Percentiles rank a stretch among this genome's conserved stretches.
phyloP scores from a whole-genome alignment of 768 basidiomycete genomes.

The Rhizopogon rudus region DNA sequence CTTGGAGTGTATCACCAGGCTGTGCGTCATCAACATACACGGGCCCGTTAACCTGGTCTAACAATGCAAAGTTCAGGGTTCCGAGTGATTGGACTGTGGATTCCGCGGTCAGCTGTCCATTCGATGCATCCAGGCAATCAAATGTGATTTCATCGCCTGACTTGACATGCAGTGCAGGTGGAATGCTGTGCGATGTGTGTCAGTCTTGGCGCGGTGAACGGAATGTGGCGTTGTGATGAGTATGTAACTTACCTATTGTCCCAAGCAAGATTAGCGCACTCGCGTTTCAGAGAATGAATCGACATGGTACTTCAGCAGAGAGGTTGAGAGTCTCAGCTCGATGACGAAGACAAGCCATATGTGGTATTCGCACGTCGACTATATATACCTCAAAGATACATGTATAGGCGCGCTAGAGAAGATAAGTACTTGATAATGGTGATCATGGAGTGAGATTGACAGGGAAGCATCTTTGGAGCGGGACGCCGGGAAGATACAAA shows the following conservation, averaged over 20 bases:
- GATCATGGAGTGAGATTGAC: no score
- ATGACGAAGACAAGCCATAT: neutral
- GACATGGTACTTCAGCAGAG: slow-evolving; percentile 26
- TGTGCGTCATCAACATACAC: slow-evolving; percentile 46
- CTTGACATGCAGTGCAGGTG: slow-evolving; percentile 41
- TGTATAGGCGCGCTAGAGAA: neutral
- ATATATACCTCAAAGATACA: neutral
- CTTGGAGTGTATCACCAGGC: slow-evolving; percentile 55
- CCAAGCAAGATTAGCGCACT: slow-evolving; percentile 53
- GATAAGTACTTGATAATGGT: no score
- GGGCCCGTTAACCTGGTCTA: slow-evolving; percentile 59
- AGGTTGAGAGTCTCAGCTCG: neutral
- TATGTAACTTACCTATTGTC: slow-evolving; percentile 44
- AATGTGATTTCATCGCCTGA: slow-evolving; percentile 54
- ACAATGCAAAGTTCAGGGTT: slow-evolving; percentile 39
- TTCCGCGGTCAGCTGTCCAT: slow-evolving; percentile 47
- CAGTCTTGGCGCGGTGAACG: neutral
- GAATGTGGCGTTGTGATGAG: neutral
- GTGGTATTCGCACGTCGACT: neutral
- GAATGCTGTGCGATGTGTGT: slow-evolving; percentile 32
- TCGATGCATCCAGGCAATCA: slow-evolving; percentile 61
- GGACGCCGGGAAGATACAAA: no score
- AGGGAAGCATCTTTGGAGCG: no score
- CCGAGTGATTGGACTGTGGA: slow-evolving; percentile 34
- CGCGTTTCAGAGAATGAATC: slow-evolving; percentile 50